Conservation (phyloP, 192 early-diverging fungal species). For the Jimgerdemannia lactiflua region DNA sequence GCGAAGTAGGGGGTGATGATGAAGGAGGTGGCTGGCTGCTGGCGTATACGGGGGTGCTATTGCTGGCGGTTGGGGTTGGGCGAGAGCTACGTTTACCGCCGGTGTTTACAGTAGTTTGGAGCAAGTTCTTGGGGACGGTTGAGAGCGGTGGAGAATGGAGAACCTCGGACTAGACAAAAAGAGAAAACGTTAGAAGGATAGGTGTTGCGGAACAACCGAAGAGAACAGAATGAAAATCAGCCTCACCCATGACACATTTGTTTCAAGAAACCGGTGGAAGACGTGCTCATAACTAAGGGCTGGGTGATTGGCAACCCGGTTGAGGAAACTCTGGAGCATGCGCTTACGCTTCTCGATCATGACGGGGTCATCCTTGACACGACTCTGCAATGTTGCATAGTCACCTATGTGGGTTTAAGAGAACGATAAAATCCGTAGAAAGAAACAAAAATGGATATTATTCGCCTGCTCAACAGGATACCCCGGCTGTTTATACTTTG, state of each 20-base stretch:
- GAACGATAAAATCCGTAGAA: too few species aligned
- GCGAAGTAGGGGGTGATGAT: neutral
- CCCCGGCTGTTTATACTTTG: constrained; percentile 14
- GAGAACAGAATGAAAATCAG: neutral
- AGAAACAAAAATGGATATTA: constrained; percentile 4
- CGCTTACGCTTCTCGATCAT: constrained; percentile 91
- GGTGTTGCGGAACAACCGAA: neutral
- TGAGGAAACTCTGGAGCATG: constrained; percentile 93
- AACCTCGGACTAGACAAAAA: constrained; percentile 53
- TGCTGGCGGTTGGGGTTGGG: constrained; percentile 4
- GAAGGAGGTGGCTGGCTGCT: constrained; percentile 25
- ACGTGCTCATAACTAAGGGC: constrained; percentile 84
- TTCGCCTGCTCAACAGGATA: neutral
- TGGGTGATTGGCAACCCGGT: constrained; percentile 86
- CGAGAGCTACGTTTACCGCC: constrained; percentile 7
- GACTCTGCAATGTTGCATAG: constrained; percentile 75
- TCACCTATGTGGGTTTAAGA: constrained; percentile 35
- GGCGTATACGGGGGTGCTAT: constrained; percentile 4
- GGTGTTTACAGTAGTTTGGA: constrained; percentile 50
- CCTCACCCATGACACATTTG: constrained; percentile 65
- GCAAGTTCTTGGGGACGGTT: constrained; percentile 64
- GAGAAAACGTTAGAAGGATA: too few species aligned
- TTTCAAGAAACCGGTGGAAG: constrained; percentile 91
- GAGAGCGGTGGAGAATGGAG: constrained; percentile 69
- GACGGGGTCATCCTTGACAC: constrained; percentile 88